Evolutionary conservation across 129 eudicot genomes (phyloP), one percentile per base, ranked within the genome.

Genomic region (Tagetes patula): DNA sequence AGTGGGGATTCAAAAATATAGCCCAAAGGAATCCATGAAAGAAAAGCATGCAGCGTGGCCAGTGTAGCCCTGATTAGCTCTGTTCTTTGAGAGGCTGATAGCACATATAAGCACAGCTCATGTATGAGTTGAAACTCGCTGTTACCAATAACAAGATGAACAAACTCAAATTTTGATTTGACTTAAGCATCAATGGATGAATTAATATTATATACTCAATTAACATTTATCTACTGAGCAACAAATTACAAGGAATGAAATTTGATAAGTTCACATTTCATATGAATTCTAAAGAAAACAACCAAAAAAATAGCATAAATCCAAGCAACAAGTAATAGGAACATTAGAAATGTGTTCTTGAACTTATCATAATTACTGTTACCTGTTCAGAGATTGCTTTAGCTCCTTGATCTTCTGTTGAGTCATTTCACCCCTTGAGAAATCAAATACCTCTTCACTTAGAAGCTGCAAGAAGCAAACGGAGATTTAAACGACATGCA

Each of bases 401-500:
- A 94, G 95, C 86, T 94, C 98, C 79, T 88, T 94, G 62, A 94
- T 94, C 85, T 94, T 94, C 81, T 86, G 97, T 66, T 90, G 98
- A 12, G 98, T 94, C 98, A 94, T 94, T 88, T 94, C 98, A 65
- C 98, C 98, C 88, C 98, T 94, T 59, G 98, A 94, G 83, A 94
- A 94, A 81, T 94, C 98, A 63, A 94, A 94, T 50, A 94, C 98
- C 86, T 94, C 98, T 73, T 94, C 98, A 78, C 98, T 94, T 72
- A 94, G 66, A 70, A 94, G 97, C 98, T 94, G 86, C 31, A 20
- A 77, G 71, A 63, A 8, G 72, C 39, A 8, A 39, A 3, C 11
- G 20, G 6, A 38, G 20, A 68, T 71, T 79, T 37, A 77, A 53
- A 75, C 45, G 3, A 49, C 53, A 73, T 37, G 14, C 53, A 50